Percentiles rank a stretch among this genome's conserved stretches.
Conservation (phyloP, 352 stramenopile species). For the Paralagenidium karlingii region DNA sequence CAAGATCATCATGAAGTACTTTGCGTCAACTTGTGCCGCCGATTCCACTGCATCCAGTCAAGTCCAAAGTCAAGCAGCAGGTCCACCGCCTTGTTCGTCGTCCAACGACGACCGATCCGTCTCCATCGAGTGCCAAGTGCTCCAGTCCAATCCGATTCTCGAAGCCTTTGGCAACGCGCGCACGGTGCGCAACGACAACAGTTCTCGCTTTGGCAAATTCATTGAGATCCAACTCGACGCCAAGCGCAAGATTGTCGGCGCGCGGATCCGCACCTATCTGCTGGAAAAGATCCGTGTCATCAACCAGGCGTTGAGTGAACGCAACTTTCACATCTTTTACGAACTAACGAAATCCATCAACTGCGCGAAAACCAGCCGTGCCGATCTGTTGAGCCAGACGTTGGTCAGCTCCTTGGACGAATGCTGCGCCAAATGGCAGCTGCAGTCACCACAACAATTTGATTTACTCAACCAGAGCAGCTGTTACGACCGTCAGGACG, state of each 20-base stretch:
- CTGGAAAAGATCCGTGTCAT: constrained; percentile 91
- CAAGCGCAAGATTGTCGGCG: constrained; percentile 35
- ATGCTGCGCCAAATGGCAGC: no score
- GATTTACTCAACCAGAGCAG: no score
- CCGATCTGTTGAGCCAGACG: no score
- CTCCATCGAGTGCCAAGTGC: constrained; percentile 73
- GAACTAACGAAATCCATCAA: constrained; percentile 28
- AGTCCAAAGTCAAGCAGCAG: neutral
- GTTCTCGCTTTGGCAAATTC: constrained; percentile 85
- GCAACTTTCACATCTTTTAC: constrained; percentile 86
- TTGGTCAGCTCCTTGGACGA: no score
- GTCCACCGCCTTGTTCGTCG: constrained; percentile 5
- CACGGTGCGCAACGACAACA: constrained; percentile 84
- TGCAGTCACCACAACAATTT: no score
- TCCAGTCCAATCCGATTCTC: constrained; percentile 85
- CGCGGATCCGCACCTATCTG: constrained; percentile 84
- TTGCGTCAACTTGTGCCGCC: constrained; percentile 50
- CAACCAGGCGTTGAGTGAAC: constrained; percentile 53
- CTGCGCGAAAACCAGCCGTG: no score
- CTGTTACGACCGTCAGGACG: no score
- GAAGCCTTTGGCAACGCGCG: constrained; percentile 85
- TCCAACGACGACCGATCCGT: constrained; percentile 1
- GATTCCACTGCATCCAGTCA: neutral
- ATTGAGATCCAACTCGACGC: constrained; percentile 72
- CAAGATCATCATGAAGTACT: constrained; percentile 87